Evolutionary conservation across 2,329 filamentous ascomycete genomes (phyloP).

Genomic region (Epichloe aotearoae): DNA sequence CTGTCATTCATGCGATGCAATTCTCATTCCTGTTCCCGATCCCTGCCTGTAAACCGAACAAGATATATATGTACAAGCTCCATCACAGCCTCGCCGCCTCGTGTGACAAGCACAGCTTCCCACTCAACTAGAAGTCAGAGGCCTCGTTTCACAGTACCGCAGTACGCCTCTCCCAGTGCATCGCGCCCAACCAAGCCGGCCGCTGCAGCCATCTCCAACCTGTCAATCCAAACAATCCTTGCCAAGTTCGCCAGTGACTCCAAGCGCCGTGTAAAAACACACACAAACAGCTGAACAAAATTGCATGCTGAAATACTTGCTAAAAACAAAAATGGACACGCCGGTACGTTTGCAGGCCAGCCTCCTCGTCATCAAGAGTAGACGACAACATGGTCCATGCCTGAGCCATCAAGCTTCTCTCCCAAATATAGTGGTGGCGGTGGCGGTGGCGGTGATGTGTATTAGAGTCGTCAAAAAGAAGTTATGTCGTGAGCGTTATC

Average conservation of each 20-base stretch:
- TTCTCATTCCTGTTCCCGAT: constrained; percentile 18
- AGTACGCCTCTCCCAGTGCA: constrained; percentile 3
- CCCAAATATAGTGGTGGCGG: background rate
- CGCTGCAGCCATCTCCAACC: constrained; percentile 22
- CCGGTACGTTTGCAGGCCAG: background rate
- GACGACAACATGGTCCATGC: background rate
- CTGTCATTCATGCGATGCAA: constrained; percentile 14
- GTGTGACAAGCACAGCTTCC: constrained; percentile 5
- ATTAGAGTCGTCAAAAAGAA: constrained; percentile 21
- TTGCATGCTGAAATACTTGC: constrained; percentile 21
- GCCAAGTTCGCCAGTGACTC: constrained; percentile 25
- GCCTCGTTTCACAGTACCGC: background rate
- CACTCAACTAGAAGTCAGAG: background rate
- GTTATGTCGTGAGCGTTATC: constrained; percentile 15
- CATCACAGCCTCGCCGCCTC: constrained; percentile 13
- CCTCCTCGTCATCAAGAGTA: background rate
- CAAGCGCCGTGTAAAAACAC: constrained; percentile 27
- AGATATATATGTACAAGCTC: constrained; percentile 29
- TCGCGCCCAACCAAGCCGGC: constrained; percentile 1
- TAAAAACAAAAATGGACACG: constrained; percentile 20
- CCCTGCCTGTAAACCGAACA: constrained; percentile 21
- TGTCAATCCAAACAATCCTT: constrained; percentile 20
- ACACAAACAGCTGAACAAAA: constrained; percentile 15
- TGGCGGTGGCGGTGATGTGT: constrained; percentile 11
- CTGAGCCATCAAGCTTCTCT: background rate